phyloP scores from a whole-genome alignment of 768 basidiomycete species.

The Podaxis rugospora region DNA sequence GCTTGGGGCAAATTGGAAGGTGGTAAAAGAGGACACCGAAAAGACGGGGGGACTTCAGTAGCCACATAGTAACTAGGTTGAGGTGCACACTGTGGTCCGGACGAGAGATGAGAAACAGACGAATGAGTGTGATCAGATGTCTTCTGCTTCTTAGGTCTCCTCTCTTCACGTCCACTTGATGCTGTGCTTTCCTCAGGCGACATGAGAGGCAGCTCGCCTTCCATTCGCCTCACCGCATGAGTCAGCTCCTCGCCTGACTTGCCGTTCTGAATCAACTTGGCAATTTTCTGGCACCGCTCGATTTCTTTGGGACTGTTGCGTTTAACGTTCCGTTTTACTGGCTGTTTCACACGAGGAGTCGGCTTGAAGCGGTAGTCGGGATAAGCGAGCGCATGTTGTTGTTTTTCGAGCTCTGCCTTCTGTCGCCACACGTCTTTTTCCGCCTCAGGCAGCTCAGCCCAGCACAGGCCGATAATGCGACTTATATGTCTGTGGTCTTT shows the following conservation, averaged over 20 bases:
- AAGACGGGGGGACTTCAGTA: constrained; percentile 17
- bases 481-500: constrained; percentile 57
- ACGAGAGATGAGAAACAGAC: not conserved
- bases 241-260: constrained; percentile 46
- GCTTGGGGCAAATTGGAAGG: constrained; percentile 13
- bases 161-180: not conserved
- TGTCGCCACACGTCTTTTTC: constrained; percentile 49
- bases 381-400: constrained; percentile 41
- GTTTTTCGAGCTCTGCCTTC: constrained; percentile 49
- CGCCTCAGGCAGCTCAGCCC: constrained; percentile 46
- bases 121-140: not conserved
- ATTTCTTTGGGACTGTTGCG: constrained; percentile 45
- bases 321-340: constrained; percentile 46
- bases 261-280: constrained; percentile 45
- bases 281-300: constrained; percentile 44
- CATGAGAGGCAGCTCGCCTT: not conserved
- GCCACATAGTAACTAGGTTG: not conserved
- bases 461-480: constrained; percentile 49
- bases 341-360: constrained; percentile 35
- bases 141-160: not conserved
- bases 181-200: not conserved
- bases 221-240: constrained; percentile 34
- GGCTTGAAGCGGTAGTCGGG: constrained; percentile 56
- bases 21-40: constrained; percentile 27
- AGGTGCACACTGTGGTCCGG: not conserved